Conservation (phyloP, 2,329 filamentous ascomycete genomes). For the Aspergillus pseudonomiae region DNA sequence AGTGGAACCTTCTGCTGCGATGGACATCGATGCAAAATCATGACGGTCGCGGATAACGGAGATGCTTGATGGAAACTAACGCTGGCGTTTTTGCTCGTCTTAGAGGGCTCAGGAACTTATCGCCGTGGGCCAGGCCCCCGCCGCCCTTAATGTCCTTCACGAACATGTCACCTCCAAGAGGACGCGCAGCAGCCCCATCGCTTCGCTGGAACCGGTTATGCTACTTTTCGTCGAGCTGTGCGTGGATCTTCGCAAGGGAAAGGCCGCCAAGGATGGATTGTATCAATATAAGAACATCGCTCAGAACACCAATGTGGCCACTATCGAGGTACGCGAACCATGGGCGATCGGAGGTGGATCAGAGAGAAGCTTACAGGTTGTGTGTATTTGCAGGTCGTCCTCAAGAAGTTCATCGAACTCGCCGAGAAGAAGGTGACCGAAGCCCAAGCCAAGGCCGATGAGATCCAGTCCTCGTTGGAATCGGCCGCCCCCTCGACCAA, state of each 20-base stretch:
- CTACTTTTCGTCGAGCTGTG: slow-evolving; percentile 94
- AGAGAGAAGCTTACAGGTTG: slow-evolving; percentile 11
- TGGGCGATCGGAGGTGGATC: neutral
- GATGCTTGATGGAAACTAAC: slow-evolving; percentile 7
- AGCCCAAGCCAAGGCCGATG: slow-evolving; percentile 93
- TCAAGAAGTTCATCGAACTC: slow-evolving; percentile 97
- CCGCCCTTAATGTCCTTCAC: slow-evolving; percentile 91
- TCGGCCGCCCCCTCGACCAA: slow-evolving; percentile 71
- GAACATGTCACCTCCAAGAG: slow-evolving; percentile 99
- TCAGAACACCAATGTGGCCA: slow-evolving; percentile 97
- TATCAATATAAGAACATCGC: slow-evolving; percentile 99
- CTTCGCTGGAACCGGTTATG: slow-evolving; percentile 97
- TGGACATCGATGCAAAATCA: slow-evolving; percentile 4
- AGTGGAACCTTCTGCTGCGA: slow-evolving; percentile 26
- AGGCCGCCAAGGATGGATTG: slow-evolving; percentile 95
- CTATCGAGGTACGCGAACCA: slow-evolving; percentile 73
- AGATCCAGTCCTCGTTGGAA: slow-evolving; percentile 86
- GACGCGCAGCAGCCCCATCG: slow-evolving; percentile 95
- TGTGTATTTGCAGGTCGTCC: slow-evolving; percentile 65
- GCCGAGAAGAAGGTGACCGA: slow-evolving; percentile 95
- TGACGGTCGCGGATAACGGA: neutral
- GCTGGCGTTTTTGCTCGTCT: slow-evolving; percentile 22
- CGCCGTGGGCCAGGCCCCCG: slow-evolving; percentile 89
- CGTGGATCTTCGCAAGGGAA: slow-evolving; percentile 96
- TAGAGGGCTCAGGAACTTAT: slow-evolving; percentile 96